Evolutionary conservation across 2,329 filamentous ascomycete genomes (phyloP).

Genomic region (Thermoascus crustaceus): DNA sequence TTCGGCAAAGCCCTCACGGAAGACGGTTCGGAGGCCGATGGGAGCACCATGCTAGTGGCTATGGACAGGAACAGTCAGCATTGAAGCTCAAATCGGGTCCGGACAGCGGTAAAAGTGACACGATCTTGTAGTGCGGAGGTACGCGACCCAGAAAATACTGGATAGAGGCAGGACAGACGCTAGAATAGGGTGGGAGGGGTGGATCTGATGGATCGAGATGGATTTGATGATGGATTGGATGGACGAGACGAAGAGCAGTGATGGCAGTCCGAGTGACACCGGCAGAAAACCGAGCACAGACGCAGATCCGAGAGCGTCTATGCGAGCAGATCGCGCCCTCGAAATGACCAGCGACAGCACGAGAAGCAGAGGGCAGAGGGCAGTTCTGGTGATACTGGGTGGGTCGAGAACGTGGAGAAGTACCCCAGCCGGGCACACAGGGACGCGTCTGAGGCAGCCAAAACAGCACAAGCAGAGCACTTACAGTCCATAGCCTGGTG

Average conservation of each 20-base stretch:
- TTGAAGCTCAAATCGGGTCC: conserved; percentile 25
- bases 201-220: conserved; percentile 27
- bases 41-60: conserved; percentile 41
- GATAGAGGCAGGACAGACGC: conserved; percentile 17
- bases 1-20: conserved; percentile 27
- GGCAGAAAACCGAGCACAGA: conserved; percentile 13
- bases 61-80: conserved; percentile 31
- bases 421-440: conserved; percentile 28
- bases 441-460: conserved; percentile 19
- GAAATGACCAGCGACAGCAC: conserved; percentile 9
- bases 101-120: conserved; percentile 14
- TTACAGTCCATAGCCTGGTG: conserved; percentile 53
- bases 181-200: conserved; percentile 19
- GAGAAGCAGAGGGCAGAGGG: conserved; percentile 12
- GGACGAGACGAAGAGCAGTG: conserved; percentile 21
- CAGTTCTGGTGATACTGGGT: conserved; percentile 23
- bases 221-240: conserved; percentile 33
- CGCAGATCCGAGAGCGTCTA: conserved; percentile 13
- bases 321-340: conserved; percentile 10
- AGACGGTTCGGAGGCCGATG: conserved; percentile 29
- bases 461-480: conserved; percentile 32
- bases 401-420: conserved; percentile 34
- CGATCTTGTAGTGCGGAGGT: conserved; percentile 16
- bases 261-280: conserved; percentile 11
- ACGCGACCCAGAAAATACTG: conserved; percentile 25